Evolutionary conservation across 139 green algal species (phyloP).

Genomic region (Chlamydomonas sp.): DNA sequence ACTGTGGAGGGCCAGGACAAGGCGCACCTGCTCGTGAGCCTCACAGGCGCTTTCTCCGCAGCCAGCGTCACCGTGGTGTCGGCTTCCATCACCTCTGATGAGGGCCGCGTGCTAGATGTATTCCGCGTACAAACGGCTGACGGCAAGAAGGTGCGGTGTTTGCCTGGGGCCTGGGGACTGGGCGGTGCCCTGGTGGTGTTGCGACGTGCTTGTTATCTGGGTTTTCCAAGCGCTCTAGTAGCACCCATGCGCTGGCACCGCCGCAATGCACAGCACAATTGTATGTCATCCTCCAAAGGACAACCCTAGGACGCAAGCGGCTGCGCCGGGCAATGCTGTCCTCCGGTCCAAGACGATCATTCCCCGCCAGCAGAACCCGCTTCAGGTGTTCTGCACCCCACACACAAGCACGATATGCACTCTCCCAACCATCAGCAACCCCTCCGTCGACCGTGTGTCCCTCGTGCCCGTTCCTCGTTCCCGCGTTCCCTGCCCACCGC

Average conservation of each 20-base stretch:
- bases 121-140: slow-evolving; percentile 74
- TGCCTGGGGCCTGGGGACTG: not conserved
- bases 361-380: no score
- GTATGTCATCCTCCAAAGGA: no score
- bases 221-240: not conserved
- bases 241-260: not conserved
- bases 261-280: not conserved
- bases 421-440: no score
- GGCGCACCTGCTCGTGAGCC: slow-evolving; percentile 68
- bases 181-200: not conserved
- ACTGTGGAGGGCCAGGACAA: slow-evolving; percentile 68
- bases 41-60: slow-evolving; percentile 71
- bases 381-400: not conserved
- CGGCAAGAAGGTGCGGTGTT: slow-evolving; percentile 61
- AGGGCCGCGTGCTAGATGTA: slow-evolving; percentile 73
- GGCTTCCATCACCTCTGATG: slow-evolving; percentile 73
- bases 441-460: no score
- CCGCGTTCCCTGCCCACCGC: not conserved
- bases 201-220: not conserved
- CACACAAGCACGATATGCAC: not conserved
- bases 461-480: no score
- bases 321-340: no score
- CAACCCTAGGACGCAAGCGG: no score
- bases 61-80: slow-evolving; percentile 74
- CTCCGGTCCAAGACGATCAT: no score